Base-by-base conservation (phyloP, 495 filamentous ascomycete species). In the Daldinia caldariorum region DNA sequence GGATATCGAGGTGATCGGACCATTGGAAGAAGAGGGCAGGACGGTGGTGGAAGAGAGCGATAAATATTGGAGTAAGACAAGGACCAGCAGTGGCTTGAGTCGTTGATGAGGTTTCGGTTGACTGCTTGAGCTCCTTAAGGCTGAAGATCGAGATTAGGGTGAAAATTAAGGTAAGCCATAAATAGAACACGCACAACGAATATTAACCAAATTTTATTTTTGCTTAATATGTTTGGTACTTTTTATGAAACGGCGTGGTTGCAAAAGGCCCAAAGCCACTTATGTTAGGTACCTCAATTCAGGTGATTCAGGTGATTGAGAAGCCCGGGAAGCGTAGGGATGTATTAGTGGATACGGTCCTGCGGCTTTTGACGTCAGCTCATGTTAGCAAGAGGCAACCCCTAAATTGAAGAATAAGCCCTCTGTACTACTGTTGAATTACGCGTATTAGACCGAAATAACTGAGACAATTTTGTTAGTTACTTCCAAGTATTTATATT, bases 1-100 rank as follows among this genome's bases (percentile, higher is more conserved):
- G 62, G 63, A 72, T 51, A 77, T 86, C 20, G 80, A 86, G 73
- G 80, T 86, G 41, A 72, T 85, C 55, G 84, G 83, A 31, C 83
- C 84, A 4, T 70, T 83, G 29, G 76, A 71, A 37, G 81, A 76
- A 10, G 82, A 83, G 77, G 82, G 84, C 49, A 65, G 65, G 50
- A 74, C 67, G 22, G 84, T 85, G 38, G 76, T 84, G 26, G 68
- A 78, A 51, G 84, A 84, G 66, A 81, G 79, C 57, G 73, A 80
- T 60, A 72, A 74, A 51, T 84, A 84, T 72, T 86, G 83, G 84
- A 75, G 72, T 18, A 78, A 53, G 68, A 77, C 74, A 6, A 77
- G 77, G 61, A n/a, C 50, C 10, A 4, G 4, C 8, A 20, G 18
- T 41, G 34, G 32, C 8, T 16, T 63, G 20, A 58, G 9, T 34